These are phyloP conservation scores for Penicillium sp. DNA, from an alignment of 2,329 filamentous ascomycete genomes.

Conservation along the genomic window DNA sequence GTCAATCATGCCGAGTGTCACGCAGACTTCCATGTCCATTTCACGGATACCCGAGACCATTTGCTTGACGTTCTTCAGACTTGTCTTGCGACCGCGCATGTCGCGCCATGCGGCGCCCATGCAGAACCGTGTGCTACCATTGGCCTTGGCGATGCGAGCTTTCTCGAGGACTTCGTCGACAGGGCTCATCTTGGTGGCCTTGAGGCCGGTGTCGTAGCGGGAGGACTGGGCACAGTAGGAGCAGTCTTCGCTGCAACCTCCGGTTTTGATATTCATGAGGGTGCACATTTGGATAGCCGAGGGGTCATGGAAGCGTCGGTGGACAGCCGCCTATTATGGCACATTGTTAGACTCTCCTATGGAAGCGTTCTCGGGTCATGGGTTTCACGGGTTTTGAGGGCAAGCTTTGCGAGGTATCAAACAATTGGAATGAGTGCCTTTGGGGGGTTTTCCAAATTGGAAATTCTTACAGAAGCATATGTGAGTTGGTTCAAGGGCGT, in stretches of 20 bases:
- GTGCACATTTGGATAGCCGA: constrained; percentile 88
- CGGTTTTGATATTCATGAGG: constrained; percentile 95
- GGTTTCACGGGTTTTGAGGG: constrained; percentile 10
- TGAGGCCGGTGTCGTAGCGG: constrained; percentile 74
- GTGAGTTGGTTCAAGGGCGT: constrained; percentile 78
- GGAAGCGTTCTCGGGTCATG: background rate
- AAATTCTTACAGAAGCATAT: constrained; percentile 65
- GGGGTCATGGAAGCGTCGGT: constrained; percentile 84
- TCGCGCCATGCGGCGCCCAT: constrained; percentile 95
- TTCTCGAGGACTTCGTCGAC: constrained; percentile 81
- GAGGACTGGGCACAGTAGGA: constrained; percentile 91
- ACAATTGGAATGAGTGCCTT: background rate
- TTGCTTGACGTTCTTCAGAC: constrained; percentile 77
- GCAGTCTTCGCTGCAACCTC: constrained; percentile 89
- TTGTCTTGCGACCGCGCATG: constrained; percentile 87
- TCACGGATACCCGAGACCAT: constrained; percentile 82
- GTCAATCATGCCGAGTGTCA: constrained; percentile 94
- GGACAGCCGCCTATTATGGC: constrained; percentile 66
- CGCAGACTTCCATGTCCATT: constrained; percentile 87
- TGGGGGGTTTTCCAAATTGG: background rate
- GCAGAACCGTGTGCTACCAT: constrained; percentile 89
- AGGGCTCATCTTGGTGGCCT: constrained; percentile 76
- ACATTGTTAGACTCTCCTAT: constrained; percentile 9
- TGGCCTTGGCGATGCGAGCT: constrained; percentile 75
- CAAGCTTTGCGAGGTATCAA: background rate